Base-by-base conservation (phyloP, 2,329 filamentous ascomycete genomes). In the Lachnellula occidentalis region DNA sequence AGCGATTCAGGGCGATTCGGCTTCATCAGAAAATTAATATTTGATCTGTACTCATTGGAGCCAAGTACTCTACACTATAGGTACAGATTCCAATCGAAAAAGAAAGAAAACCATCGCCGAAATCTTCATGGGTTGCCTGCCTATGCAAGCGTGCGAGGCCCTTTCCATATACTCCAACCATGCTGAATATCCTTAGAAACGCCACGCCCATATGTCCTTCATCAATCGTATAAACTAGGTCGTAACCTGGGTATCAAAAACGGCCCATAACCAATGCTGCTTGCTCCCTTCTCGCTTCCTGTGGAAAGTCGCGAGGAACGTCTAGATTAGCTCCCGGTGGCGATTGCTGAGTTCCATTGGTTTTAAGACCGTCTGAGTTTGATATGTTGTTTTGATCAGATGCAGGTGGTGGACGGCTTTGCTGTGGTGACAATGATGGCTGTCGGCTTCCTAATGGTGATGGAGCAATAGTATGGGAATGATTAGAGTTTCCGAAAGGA, bases 381-480 rank as follows among this genome's bases (percentile, higher is more conserved):
- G 50, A 15, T 47, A 52, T 34, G 15, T 31, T 54, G 42, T 57
- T 49, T 24, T 58, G 62, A 14, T 63, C 57, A 39, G 55, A 47
- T 49, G 58, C 14, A 48, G 57, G 11, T 36, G 45, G 51, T 31
- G 58, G 56, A 31, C 64, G 61, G 37, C 48, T 61, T 49, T 65
- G 62, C 48, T 67, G 62, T 22, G 66, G 67, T 11, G 67, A 67
- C 53, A 67, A 56, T 43, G 67, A 69, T 57, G 65, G 50, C 52
- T 67, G 67, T 14, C 67, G 59, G 41, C 65, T 69, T 22, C 65
- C 67, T 49, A 67, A 51, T 34, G 66, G 67, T 22, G 67, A 68
- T 21, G 67, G 66, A 19, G 56, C 66, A 21, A 65, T 66, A 19
- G 61, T 64, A 46, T 68, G 66, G 31, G 60, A 54, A 42, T 61